Evolutionary conservation across 352 stramenopile species (phyloP).

Genomic region (Globisporangium spiculum): DNA sequence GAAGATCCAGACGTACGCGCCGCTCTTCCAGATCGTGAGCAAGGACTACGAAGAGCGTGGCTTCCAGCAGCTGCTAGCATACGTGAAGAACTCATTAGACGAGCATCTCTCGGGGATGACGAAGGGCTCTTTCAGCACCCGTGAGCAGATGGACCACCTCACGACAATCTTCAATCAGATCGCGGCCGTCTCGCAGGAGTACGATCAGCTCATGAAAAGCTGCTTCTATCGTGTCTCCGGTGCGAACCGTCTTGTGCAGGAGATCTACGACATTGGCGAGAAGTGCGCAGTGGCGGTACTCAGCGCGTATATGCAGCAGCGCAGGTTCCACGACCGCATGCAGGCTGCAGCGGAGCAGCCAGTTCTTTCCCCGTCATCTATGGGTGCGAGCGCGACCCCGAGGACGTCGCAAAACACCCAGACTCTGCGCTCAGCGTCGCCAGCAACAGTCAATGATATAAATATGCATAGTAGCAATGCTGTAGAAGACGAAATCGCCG

Average conservation of each 20-base stretch:
- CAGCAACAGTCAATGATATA: conserved; percentile 5
- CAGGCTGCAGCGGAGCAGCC: conserved; percentile 20
- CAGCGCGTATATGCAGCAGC: conserved; percentile 69
- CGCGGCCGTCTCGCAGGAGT: conserved; percentile 61
- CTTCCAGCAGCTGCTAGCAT: conserved; percentile 47
- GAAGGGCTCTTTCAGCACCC: conserved; percentile 58
- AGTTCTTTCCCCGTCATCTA: background rate
- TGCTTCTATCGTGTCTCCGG: conserved; percentile 59
- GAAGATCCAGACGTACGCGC: conserved; percentile 63
- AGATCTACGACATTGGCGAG: conserved; percentile 64
- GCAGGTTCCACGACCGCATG: conserved; percentile 69
- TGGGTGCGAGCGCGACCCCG: background rate
- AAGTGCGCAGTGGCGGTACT: conserved; percentile 54
- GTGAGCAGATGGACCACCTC: conserved; percentile 74
- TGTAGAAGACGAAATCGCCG: conserved; percentile 55
- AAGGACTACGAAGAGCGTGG: conserved; percentile 67
- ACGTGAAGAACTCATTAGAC: conserved; percentile 40
- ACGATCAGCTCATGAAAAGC: conserved; percentile 43
- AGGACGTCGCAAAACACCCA: conserved; percentile 9
- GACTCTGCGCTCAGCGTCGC: conserved; percentile 4
- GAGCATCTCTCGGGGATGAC: conserved; percentile 31
- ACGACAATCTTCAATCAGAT: conserved; percentile 74
- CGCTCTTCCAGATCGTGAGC: conserved; percentile 73
- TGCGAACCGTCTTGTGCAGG: conserved; percentile 43
- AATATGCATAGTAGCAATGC: conserved; percentile 3